These are phyloP conservation scores for Tuber melanosporum DNA, from an alignment of 495 filamentous ascomycete species.

Conservation along the genomic window DNA sequence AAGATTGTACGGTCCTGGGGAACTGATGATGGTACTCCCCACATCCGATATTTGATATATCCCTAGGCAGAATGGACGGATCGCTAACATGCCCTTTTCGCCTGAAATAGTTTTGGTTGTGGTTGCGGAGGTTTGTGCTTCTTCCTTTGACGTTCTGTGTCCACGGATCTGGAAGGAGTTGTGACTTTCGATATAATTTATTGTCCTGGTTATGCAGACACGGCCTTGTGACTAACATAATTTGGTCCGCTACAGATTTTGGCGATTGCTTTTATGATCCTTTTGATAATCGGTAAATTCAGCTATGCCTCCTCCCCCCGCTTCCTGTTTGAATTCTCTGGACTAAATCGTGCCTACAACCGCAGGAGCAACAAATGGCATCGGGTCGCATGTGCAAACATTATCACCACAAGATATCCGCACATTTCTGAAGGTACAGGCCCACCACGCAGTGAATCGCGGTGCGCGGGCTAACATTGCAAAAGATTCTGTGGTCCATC, in stretches of 20 bases:
- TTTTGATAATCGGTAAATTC: background rate
- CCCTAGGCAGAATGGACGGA: background rate
- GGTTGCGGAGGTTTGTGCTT: conserved; percentile 9
- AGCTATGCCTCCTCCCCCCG: background rate
- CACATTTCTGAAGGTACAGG: conserved; percentile 3
- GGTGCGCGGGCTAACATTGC: background rate
- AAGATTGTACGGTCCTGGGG: conserved; percentile 4
- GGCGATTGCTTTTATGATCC: background rate
- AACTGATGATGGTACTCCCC: conserved; percentile 4
- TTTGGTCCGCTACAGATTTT: background rate
- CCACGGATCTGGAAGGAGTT: background rate
- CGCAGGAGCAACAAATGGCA: background rate
- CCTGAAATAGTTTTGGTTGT: conserved; percentile 4
- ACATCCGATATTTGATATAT: too few species aligned
- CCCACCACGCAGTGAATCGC: background rate
- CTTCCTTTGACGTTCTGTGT: background rate
- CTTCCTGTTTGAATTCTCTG: background rate
- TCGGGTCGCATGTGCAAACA: conserved; percentile 7
- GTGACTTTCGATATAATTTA: too few species aligned
- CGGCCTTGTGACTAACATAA: background rate
- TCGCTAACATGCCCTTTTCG: background rate
- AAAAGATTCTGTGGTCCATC: background rate
- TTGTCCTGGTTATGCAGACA: too few species aligned
- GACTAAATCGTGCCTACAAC: background rate
- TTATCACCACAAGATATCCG: background rate